Evolutionary conservation across 768 basidiomycete genomes (phyloP).

Genomic region (Russula sp.): DNA sequence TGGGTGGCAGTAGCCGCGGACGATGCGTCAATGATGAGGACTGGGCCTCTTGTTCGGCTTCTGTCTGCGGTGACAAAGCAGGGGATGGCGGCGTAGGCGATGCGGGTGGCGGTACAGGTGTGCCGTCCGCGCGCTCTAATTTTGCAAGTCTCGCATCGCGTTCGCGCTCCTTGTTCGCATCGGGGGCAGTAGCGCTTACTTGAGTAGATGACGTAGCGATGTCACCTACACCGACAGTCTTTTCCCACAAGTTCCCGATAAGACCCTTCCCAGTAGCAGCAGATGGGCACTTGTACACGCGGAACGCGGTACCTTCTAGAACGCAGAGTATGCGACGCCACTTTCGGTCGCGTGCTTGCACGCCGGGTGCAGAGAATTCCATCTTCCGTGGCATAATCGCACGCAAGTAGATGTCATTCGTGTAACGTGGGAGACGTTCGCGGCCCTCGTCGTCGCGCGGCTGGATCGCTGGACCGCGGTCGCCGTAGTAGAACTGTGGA

Average conservation of each 20-base stretch:
- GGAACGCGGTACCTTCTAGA: constrained; percentile 86
- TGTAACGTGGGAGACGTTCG: constrained; percentile 77
- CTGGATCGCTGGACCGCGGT: constrained; percentile 30
- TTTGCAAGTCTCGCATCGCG: constrained; percentile 18
- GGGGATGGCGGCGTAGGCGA: not conserved
- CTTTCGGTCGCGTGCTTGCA: constrained; percentile 84
- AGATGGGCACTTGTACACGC: constrained; percentile 56
- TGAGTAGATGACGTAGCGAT: constrained; percentile 29
- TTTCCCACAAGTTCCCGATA: constrained; percentile 76
- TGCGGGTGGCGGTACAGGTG: not conserved
- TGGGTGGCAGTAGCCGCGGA: constrained; percentile 16
- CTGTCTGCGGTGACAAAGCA: not conserved
- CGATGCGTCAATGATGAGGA: constrained; percentile 1
- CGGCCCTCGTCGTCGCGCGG: constrained; percentile 77
- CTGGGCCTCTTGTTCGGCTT: not conserved
- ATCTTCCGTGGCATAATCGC: constrained; percentile 85
- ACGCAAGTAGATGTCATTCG: constrained; percentile 73
- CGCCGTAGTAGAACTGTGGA: constrained; percentile 39
- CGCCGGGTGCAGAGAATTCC: constrained; percentile 83
- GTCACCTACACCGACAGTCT: constrained; percentile 67
- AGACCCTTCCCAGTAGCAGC: constrained; percentile 41
- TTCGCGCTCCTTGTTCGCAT: constrained; percentile 30
- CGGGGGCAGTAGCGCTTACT: constrained; percentile 27
- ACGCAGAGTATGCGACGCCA: constrained; percentile 89
- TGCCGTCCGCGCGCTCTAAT: not conserved